Evolutionary conservation across 2,329 filamentous ascomycete genomes (phyloP), one percentile per base, ranked within the genome.

Genomic region (Nemania sp.): DNA sequence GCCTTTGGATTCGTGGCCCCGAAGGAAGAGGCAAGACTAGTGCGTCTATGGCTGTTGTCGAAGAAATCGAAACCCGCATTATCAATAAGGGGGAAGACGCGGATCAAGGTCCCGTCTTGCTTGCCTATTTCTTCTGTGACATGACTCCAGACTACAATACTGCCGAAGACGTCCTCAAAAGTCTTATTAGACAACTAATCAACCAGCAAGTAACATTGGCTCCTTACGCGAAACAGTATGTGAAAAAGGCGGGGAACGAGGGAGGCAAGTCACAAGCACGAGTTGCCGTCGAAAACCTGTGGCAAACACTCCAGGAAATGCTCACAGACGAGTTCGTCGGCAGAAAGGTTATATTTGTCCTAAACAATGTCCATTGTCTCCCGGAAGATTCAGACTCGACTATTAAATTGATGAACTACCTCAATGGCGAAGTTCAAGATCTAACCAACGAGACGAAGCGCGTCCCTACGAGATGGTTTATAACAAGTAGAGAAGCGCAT

Each of bases 101-200:
- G 1, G 72, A 70, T 2, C 68, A 77, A 52, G 73, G 76, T 1
- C 74, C 75, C 2, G 73, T 77, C 20, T 70, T 81, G 1, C 71
- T 82, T 4, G 80, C 80, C 0, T 82, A 82, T 66, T 83, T 82
- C 72, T 79, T 83, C 45, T 83, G 81, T 57, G 81, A 82, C n/a
- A 70, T 75, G 5, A 73, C 75, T 0, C 54, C 73, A 0, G 81
- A 82, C n/a, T 80, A 79, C 29, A 78, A 73, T 8, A 79, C 79
- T 0, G 80, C 81, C 0, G 81, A 83, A 56, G 81, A 81, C 7
- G 47, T 82, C 1, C 74, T 83, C 32, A 82, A 82, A 56, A 81
- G 81, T 5, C 61, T 83, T 3, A 68, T 83, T 0, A 73, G 76
- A 13, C 81, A 83, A 58, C 73, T 83, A 2, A 79, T 82, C 15